Conservation (phyloP, 1,284 basidiomycete genomes). For the Ustilago trichophora region DNA sequence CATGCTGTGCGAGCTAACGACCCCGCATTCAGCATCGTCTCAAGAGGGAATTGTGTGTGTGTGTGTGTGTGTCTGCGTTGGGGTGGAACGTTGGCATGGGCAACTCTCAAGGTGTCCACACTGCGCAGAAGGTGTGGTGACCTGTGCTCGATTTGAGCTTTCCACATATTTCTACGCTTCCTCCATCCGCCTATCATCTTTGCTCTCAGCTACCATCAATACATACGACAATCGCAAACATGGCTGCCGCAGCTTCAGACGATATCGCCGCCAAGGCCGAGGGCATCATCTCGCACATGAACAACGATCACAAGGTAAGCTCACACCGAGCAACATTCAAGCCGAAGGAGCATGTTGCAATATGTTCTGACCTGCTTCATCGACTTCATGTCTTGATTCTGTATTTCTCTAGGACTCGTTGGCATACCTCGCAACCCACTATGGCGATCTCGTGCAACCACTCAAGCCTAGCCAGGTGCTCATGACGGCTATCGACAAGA, state of each 20-base stretch:
- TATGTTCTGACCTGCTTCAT: neutral
- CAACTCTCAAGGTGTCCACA: neutral
- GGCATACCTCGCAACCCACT: slow-evolving; percentile 44
- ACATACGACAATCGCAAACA: slow-evolving; percentile 1
- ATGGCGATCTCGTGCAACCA: slow-evolving; percentile 30
- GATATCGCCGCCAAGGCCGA: slow-evolving; percentile 45
- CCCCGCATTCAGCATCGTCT: slow-evolving; percentile 11
- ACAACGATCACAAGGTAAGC: slow-evolving; percentile 51
- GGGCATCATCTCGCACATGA: slow-evolving; percentile 46
- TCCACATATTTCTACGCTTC: slow-evolving; percentile 4
- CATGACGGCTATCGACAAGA: slow-evolving; percentile 47
- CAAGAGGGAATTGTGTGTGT: too few relatives aligned
- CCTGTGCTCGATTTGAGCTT: neutral
- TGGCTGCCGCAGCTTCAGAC: slow-evolving; percentile 16
- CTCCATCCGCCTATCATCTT: slow-evolving; percentile 2
- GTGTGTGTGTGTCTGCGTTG: too few relatives aligned
- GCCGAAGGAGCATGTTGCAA: too few relatives aligned
- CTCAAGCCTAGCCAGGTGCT: slow-evolving; percentile 39
- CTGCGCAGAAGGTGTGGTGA: too few relatives aligned
- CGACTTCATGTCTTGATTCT: too few relatives aligned
- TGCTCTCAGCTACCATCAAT: neutral
- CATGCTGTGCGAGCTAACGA: slow-evolving; percentile 2
- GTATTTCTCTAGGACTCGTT: slow-evolving; percentile 30
- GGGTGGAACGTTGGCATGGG: too few relatives aligned
- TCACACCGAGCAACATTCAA: too few relatives aligned